A percentile compares a stretch with the other conserved stretches of the same genome.
These are phyloP conservation scores for Solanum lycopersicoides DNA, from an alignment of 257 asterid species.

Conservation along the genomic window DNA sequence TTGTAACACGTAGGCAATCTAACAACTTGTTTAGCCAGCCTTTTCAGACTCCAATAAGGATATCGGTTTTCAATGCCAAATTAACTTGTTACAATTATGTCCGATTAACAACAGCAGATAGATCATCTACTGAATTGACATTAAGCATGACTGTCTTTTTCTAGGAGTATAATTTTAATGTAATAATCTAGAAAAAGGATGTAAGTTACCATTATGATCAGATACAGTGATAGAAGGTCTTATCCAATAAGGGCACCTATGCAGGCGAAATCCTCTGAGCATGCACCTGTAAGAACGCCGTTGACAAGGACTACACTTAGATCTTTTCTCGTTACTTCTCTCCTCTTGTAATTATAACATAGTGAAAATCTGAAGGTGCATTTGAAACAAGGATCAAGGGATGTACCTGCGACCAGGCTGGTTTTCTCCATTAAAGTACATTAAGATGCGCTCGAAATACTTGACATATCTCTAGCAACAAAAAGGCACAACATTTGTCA, in stretches of 20 bases:
- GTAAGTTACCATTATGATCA: conserved; percentile 65
- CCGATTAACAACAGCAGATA: background rate
- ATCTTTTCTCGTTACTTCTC: background rate
- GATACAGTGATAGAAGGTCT: conserved; percentile 86
- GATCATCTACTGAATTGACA: background rate
- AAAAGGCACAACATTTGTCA: conserved; percentile 1
- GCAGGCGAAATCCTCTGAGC: conserved; percentile 97
- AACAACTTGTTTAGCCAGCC: background rate
- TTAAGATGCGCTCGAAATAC: conserved; percentile 79
- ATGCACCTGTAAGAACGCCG: conserved; percentile 59
- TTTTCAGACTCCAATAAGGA: background rate
- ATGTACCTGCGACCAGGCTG: conserved; percentile 95
- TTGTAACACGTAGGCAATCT: background rate
- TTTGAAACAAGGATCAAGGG: background rate
- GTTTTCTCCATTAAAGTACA: conserved; percentile 91
- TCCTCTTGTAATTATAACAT: background rate
- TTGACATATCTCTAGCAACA: conserved; percentile 79
- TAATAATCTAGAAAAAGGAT: background rate
- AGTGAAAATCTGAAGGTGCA: background rate
- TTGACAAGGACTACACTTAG: background rate
- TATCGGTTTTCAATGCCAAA: background rate
- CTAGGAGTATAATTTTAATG: background rate
- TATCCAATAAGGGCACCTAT: conserved; percentile 90
- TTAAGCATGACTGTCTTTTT: background rate
- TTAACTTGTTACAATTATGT: background rate